Evolutionary conservation across 129 eudicot genomes (phyloP).

Genomic region (Apium graveolens): DNA sequence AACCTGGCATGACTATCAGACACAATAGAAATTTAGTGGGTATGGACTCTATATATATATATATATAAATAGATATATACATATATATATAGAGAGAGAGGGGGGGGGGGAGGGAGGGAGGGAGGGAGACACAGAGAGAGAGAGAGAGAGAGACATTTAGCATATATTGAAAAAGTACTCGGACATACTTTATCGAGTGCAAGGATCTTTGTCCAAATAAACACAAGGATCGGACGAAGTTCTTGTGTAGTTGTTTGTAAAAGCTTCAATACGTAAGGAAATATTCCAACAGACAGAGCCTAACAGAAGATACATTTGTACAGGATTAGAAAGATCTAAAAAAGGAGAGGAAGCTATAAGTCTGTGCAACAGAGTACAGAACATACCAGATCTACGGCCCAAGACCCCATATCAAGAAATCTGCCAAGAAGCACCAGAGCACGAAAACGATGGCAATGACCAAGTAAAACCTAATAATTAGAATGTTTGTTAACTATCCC

Average conservation of each 20-base stretch:
- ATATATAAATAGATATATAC: too few species aligned
- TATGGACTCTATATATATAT: too few species aligned
- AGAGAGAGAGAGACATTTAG: too few species aligned
- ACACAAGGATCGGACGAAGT: slow-evolving; percentile 88
- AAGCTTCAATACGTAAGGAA: slow-evolving; percentile 81
- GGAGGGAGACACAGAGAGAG: too few species aligned
- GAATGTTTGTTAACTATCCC: slow-evolving; percentile 1
- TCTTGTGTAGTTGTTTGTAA: slow-evolving; percentile 91
- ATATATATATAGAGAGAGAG: too few species aligned
- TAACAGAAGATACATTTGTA: slow-evolving; percentile 25
- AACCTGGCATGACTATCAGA: slow-evolving; percentile 81
- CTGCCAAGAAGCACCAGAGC: slow-evolving; percentile 97
- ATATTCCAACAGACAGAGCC: slow-evolving; percentile 97
- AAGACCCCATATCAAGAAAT: slow-evolving; percentile 96
- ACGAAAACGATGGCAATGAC: slow-evolving; percentile 90
- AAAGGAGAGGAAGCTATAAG: not conserved
- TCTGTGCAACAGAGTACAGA: slow-evolving; percentile 1
- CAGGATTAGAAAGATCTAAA: not conserved
- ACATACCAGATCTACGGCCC: slow-evolving; percentile 96
- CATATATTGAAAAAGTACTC: slow-evolving; percentile 21
- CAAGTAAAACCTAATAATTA: slow-evolving; percentile 59
- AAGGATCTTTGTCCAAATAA: slow-evolving; percentile 95
- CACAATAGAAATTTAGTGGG: slow-evolving; percentile 7
- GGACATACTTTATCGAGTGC: slow-evolving; percentile 79
- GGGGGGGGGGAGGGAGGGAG: too few species aligned